Percentiles rank a stretch among this genome's conserved stretches.
phyloP scores from a whole-genome alignment of 306 rosid genomes.

The Prunus fruticosa region DNA sequence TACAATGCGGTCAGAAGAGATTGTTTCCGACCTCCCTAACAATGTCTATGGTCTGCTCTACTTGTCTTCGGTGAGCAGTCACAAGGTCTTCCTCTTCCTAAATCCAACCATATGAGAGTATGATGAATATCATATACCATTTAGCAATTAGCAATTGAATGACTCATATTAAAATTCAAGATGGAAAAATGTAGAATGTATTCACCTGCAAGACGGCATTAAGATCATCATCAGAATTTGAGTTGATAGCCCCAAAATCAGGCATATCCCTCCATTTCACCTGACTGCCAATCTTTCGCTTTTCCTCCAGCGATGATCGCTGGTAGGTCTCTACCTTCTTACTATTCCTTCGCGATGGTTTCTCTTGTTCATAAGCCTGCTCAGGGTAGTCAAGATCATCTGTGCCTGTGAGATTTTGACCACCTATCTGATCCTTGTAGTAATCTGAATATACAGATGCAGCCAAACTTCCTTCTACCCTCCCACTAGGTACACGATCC shows the following conservation, averaged over 20 bases:
- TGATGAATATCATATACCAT: conserved; percentile 10
- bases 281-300: conserved; percentile 40
- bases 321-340: conserved; percentile 44
- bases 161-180: neutral
- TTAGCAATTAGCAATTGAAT: conserved; percentile 14
- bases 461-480: conserved; percentile 50
- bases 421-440: conserved; percentile 47
- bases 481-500: conserved; percentile 61
- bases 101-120: conserved; percentile 17
- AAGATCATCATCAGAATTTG: conserved; percentile 60
- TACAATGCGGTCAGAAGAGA: neutral
- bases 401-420: conserved; percentile 45
- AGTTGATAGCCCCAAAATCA: conserved; percentile 33
- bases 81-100: conserved; percentile 95
- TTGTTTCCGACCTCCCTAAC: conserved; percentile 63
- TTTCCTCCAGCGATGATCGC: conserved; percentile 36
- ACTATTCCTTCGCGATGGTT: conserved; percentile 33
- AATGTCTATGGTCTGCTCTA: conserved; percentile 85
- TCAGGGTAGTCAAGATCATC: conserved; percentile 46
- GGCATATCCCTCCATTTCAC: conserved; percentile 41
- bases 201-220: conserved; percentile 71
- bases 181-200: conserved; percentile 11
- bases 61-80: conserved; percentile 77
- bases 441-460: conserved; percentile 46
- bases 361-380: conserved; percentile 47